These are phyloP conservation scores for Quercus cerris DNA, from an alignment of 306 rosid species.

Conservation along the genomic window DNA sequence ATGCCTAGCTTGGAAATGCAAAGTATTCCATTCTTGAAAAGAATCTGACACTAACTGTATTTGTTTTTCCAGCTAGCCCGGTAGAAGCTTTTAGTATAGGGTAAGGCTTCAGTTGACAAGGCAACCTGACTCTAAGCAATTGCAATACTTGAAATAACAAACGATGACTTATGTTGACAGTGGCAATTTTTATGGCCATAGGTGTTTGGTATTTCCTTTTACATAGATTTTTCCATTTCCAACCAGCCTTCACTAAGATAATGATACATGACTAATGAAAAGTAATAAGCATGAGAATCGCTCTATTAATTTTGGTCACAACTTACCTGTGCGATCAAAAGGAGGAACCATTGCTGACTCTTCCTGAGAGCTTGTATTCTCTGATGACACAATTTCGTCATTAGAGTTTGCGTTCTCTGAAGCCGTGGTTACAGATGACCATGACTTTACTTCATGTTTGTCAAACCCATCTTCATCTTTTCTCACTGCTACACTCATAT, in stretches of 20 bases:
- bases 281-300: neutral
- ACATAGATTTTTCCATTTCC: neutral
- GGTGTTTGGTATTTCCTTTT: neutral
- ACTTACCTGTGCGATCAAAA: neutral
- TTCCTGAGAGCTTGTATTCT: neutral
- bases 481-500: neutral
- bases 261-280: neutral
- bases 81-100: too few species aligned
- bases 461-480: neutral
- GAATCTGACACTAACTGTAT: too few species aligned
- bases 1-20: neutral
- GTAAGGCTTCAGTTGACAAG: too few species aligned
- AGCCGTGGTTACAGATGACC: neutral
- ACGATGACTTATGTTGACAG: neutral
- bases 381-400: neutral
- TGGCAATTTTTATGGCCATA: neutral
- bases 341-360: neutral
- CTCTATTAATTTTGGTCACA: neutral
- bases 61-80: too few species aligned
- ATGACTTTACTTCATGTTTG: neutral
- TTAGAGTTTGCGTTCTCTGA: neutral
- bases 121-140: too few species aligned
- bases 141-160: neutral
- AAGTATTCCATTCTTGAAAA: too few species aligned
- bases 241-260: neutral